Conservation (phyloP, 164 flowering plant species). For the Magnolia sinica region DNA sequence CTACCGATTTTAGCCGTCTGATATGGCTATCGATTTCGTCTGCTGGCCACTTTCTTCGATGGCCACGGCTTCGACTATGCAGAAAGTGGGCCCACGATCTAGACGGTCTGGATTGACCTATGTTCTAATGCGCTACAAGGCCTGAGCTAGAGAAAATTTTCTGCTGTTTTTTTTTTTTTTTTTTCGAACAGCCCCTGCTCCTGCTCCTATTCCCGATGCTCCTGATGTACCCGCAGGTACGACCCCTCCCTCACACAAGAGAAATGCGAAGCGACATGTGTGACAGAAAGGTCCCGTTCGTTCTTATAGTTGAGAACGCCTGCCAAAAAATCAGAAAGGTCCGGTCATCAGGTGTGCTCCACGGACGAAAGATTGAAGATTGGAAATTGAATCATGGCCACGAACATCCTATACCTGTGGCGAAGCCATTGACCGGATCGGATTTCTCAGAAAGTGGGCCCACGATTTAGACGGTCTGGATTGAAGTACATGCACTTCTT, state of each 20-base stretch:
- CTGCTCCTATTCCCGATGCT: neutral
- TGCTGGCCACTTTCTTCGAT: too few relatives aligned
- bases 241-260: neutral
- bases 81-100: neutral
- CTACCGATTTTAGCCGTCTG: too few relatives aligned
- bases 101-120: neutral
- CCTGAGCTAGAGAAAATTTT: neutral
- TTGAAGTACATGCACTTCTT: too few relatives aligned
- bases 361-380: neutral
- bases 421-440: too few relatives aligned
- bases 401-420: too few relatives aligned
- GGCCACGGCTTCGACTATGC: too few relatives aligned
- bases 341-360: neutral
- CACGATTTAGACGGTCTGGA: too few relatives aligned
- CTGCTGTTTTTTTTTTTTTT: neutral
- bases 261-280: neutral
- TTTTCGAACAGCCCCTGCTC: conserved; percentile 8
- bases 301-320: neutral
- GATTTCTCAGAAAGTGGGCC: too few relatives aligned
- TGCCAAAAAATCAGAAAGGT: neutral
- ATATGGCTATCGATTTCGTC: too few relatives aligned
- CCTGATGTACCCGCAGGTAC: conserved; percentile 19
- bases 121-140: neutral
- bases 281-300: neutral
- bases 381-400: neutral